A percentile compares a stretch with the other conserved stretches of the same genome.
Evolutionary conservation across 345 rosid genomes (phyloP).

Genomic region (Mercurialis annua): DNA sequence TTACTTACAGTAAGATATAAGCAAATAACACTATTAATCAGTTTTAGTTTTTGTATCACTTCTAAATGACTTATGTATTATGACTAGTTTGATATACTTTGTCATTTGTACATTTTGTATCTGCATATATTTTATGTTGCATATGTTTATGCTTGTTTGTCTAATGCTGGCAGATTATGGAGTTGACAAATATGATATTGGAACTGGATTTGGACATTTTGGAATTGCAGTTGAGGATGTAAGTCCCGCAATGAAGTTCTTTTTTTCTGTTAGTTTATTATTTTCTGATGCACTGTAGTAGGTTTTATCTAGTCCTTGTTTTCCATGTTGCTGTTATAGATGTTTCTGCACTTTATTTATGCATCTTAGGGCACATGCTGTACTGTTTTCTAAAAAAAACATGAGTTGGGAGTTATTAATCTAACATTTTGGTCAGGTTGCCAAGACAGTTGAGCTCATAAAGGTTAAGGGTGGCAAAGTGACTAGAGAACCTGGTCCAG

Average conservation of each 20-base stretch:
- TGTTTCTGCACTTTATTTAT: slow-evolving; percentile 9
- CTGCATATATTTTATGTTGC: background rate
- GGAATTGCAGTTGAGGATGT: slow-evolving; percentile 96
- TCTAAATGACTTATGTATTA: background rate
- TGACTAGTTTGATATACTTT: background rate
- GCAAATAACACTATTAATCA: background rate
- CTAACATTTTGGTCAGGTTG: slow-evolving; percentile 48
- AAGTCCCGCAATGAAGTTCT: slow-evolving; percentile 16
- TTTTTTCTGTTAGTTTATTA: background rate
- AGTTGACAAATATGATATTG: slow-evolving; percentile 84
- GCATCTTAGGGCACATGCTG: background rate
- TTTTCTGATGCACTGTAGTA: background rate
- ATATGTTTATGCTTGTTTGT: slow-evolving; percentile 3
- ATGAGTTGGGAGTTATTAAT: background rate
- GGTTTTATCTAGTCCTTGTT: background rate
- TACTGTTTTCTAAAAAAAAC: slow-evolving; percentile 2
- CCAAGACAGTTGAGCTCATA: slow-evolving; percentile 76
- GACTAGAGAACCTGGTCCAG: slow-evolving; percentile 89
- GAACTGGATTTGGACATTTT: slow-evolving; percentile 93
- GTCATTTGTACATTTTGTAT: no score
- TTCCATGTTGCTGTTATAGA: background rate
- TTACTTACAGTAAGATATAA: slow-evolving; percentile 72
- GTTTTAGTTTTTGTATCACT: slow-evolving; percentile 11
- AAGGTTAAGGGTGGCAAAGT: slow-evolving; percentile 94
- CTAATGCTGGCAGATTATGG: slow-evolving; percentile 69